These are phyloP conservation scores for Eucalyptus curtisii DNA, from an alignment of 345 rosid species.

Conservation along the genomic window DNA sequence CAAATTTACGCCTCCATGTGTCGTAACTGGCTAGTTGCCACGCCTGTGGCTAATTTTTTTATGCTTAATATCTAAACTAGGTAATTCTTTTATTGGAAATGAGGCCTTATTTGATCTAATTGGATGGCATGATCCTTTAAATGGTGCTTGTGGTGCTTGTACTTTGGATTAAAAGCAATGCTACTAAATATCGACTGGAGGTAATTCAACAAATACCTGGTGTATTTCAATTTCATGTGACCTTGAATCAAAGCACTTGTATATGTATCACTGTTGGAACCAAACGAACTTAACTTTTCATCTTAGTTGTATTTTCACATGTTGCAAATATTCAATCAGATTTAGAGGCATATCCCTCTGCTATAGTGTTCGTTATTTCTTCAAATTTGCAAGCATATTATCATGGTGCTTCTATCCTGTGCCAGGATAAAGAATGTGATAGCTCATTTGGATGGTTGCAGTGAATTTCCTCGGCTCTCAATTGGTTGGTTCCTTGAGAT, in stretches of 20 bases:
- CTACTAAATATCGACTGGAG: not conserved
- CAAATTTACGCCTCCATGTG: not conserved
- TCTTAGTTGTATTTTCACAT: not conserved
- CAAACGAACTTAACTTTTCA: not conserved
- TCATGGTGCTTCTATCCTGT: not conserved
- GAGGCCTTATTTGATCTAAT: not conserved
- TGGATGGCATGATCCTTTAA: not conserved
- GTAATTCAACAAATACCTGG: not conserved
- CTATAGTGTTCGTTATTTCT: not conserved
- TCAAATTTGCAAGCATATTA: not conserved
- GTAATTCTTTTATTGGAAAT: not conserved
- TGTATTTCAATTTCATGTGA: not conserved
- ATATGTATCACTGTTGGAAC: not conserved
- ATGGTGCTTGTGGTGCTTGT: not conserved
- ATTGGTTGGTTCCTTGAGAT: constrained; percentile 29
- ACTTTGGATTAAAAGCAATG: not conserved
- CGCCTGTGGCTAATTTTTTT: not conserved
- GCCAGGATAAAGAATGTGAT: constrained; percentile 73
- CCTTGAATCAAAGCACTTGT: not conserved
- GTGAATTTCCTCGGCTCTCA: constrained; percentile 65
- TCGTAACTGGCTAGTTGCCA: not conserved
- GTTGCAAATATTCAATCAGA: not conserved
- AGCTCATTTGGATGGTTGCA: constrained; percentile 63
- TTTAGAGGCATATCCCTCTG: not conserved
- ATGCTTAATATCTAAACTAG: not conserved